These are phyloP conservation scores for Prunella vulgaris DNA, from an alignment of 257 asterid genomes.

Conservation along the genomic window DNA sequence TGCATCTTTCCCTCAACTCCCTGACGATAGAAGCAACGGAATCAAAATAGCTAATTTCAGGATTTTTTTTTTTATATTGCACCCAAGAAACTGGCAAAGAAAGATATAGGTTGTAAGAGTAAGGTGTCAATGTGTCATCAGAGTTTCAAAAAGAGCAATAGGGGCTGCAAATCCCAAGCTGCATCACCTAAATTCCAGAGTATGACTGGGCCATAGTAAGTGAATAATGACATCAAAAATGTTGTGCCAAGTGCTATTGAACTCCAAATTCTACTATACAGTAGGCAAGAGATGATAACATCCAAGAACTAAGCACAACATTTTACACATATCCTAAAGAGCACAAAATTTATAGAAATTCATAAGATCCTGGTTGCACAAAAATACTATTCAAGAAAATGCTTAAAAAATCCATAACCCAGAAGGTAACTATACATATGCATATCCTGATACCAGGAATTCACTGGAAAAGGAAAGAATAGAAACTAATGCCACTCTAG, in stretches of 20 bases:
- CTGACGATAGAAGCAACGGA: background rate
- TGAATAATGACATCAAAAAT: background rate
- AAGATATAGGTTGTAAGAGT: background rate
- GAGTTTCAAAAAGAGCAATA: background rate
- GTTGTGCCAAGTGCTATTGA: background rate
- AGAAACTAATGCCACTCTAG: background rate
- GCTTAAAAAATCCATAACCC: background rate
- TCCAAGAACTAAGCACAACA: background rate
- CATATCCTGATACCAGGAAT: background rate
- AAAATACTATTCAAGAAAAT: background rate
- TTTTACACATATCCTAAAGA: background rate
- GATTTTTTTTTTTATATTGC: background rate
- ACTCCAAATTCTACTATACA: background rate
- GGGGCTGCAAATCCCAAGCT: background rate
- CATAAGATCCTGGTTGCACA: background rate
- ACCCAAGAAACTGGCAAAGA: background rate
- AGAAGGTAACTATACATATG: background rate
- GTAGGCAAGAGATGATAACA: background rate
- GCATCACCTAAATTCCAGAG: background rate
- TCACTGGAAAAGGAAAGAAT: background rate
- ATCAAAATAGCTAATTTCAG: background rate
- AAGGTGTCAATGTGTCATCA: background rate
- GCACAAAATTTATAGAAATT: background rate
- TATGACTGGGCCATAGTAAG: constrained; percentile 1
- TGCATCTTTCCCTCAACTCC: background rate